phyloP scores from a whole-genome alignment of 1,284 basidiomycete genomes.

The Leccinum subrobustum region DNA sequence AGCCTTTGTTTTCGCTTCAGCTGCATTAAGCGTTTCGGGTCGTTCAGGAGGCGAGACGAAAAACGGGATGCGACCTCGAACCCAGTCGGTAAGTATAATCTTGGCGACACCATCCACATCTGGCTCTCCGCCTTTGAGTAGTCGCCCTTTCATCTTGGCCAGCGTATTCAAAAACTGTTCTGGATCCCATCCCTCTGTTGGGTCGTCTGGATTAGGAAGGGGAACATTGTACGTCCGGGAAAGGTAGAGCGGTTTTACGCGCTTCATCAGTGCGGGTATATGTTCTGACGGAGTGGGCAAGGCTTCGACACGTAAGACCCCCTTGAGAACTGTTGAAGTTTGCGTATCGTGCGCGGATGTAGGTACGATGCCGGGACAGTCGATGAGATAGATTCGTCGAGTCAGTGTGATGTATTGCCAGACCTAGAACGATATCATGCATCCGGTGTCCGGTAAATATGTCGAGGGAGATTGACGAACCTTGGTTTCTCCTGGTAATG shows the following conservation, averaged over 20 bases:
- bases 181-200: conserved; percentile 59
- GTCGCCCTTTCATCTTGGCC: conserved; percentile 88
- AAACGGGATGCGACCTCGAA: conserved; percentile 93
- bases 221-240: conserved; percentile 86
- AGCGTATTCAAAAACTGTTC: conserved; percentile 85
- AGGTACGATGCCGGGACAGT: conserved; percentile 98
- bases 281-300: conserved; percentile 93
- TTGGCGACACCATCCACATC: conserved; percentile 92
- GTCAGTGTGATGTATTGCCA: conserved; percentile 99
- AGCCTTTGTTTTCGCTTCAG: conserved; percentile 58
- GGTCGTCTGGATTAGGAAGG: conserved; percentile 56
- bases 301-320: conserved; percentile 96
- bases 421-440: conserved; percentile 49
- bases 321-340: conserved; percentile 93
- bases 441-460: conserved; percentile 4
- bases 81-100: conserved; percentile 97
- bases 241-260: conserved; percentile 92
- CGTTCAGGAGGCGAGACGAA: conserved; percentile 82
- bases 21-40: conserved; percentile 63
- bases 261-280: conserved; percentile 83
- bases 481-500: conserved; percentile 98
- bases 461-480: conserved; percentile 37
- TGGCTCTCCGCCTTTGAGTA: conserved; percentile 94
- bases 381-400: conserved; percentile 96
- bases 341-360: conserved; percentile 90